phyloP scores from a whole-genome alignment of 345 rosid genomes.

The Noccaea bulbosa region DNA sequence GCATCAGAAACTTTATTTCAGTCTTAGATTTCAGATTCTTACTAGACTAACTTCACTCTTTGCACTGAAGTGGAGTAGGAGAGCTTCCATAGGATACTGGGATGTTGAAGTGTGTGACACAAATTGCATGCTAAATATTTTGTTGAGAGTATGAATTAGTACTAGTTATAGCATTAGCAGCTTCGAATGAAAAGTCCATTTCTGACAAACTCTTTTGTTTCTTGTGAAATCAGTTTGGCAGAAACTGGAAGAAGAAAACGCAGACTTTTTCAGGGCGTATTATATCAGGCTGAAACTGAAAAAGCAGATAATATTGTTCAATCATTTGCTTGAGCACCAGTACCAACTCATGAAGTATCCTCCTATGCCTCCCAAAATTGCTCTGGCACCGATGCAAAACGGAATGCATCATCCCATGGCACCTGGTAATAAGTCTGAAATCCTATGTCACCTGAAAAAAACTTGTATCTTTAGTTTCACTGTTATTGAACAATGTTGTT shows the following conservation, averaged over 20 bases:
- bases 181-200: slow-evolving; percentile 6
- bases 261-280: slow-evolving; percentile 92
- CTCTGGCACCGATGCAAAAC: slow-evolving; percentile 84
- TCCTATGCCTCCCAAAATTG: slow-evolving; percentile 67
- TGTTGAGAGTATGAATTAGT: slow-evolving; percentile 19
- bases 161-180: slow-evolving; percentile 12
- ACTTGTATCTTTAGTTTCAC: background rate
- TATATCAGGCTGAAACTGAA: slow-evolving; percentile 91
- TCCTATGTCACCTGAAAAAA: slow-evolving; percentile 19
- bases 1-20: slow-evolving; percentile 5
- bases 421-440: slow-evolving; percentile 62
- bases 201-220: background rate
- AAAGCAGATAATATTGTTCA: slow-evolving; percentile 88
- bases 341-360: slow-evolving; percentile 89
- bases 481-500: slow-evolving; percentile 40
- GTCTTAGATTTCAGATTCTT: background rate
- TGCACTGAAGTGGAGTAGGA: background rate
- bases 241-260: slow-evolving; percentile 99
- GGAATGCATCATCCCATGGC: slow-evolving; percentile 81
- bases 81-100: slow-evolving; percentile 20
- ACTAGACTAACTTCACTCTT: no score
- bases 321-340: slow-evolving; percentile 92
- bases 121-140: background rate
- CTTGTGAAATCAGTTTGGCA: slow-evolving; percentile 77
- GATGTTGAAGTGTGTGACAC: slow-evolving; percentile 10